Conservation (phyloP, 331 rosid genomes). For the Rhamnella rubrinervis region DNA sequence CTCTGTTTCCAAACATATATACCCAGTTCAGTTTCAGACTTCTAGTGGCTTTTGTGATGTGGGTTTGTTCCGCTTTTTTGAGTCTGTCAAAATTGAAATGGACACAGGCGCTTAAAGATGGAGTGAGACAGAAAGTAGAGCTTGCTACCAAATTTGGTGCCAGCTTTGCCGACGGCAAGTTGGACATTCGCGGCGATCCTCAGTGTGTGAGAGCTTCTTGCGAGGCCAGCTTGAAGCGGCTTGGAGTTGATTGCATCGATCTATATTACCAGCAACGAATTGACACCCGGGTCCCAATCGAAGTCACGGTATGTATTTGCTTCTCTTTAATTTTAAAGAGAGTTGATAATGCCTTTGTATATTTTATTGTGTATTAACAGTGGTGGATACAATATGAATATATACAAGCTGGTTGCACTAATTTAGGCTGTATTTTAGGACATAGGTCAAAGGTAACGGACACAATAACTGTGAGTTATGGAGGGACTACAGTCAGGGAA, state of each 20-base stretch:
- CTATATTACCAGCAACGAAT: conserved; percentile 73
- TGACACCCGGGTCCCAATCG: conserved; percentile 62
- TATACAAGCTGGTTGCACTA: too few species aligned
- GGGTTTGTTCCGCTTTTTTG: too few species aligned
- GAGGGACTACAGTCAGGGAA: too few species aligned
- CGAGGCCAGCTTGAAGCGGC: conserved; percentile 64
- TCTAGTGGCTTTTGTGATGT: too few species aligned
- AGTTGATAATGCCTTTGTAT: too few species aligned
- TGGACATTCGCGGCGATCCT: not conserved
- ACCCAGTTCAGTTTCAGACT: too few species aligned
- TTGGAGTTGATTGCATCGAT: conserved; percentile 49
- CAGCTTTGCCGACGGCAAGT: not conserved
- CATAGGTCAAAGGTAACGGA: too few species aligned
- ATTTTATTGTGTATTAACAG: too few species aligned
- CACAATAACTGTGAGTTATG: too few species aligned
- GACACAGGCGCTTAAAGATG: not conserved
- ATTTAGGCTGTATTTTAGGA: too few species aligned
- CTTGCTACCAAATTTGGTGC: not conserved
- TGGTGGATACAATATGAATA: too few species aligned
- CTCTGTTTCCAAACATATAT: too few species aligned
- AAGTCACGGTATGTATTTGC: conserved; percentile 53
- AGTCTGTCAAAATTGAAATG: not conserved
- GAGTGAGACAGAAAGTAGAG: conserved; percentile 5
- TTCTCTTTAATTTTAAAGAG: not conserved
- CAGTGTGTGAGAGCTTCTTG: conserved; percentile 25